Conservation (phyloP, 768 basidiomycete species). For the Russula lepida region DNA sequence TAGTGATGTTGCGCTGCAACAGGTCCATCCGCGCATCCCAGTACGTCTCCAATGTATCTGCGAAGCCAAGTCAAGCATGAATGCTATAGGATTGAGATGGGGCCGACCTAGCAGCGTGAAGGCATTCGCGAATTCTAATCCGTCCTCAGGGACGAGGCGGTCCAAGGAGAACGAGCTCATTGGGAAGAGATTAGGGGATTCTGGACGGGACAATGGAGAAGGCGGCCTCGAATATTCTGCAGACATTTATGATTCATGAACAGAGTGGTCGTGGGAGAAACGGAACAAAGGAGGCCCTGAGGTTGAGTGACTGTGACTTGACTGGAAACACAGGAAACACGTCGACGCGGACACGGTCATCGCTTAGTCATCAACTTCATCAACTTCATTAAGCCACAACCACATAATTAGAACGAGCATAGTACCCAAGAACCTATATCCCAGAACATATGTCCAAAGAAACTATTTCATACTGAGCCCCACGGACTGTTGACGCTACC, state of each 20-base stretch:
- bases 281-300: not conserved
- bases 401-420: not conserved
- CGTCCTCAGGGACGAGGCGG: slow-evolving; percentile 65
- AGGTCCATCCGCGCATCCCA: slow-evolving; percentile 87
- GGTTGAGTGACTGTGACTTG: not conserved
- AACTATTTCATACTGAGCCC: slow-evolving; percentile 5
- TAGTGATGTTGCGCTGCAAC: slow-evolving; percentile 76
- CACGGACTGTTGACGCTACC: slow-evolving; percentile 8
- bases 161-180: slow-evolving; percentile 59
- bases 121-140: slow-evolving; percentile 68
- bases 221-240: slow-evolving; percentile 30
- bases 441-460: not conserved
- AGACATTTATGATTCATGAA: slow-evolving; percentile 21
- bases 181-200: slow-evolving; percentile 24
- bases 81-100: not conserved
- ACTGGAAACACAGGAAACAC: not conserved
- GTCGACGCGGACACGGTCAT: not conserved
- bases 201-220: slow-evolving; percentile 28
- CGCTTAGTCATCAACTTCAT: slow-evolving; percentile 12
- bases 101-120: slow-evolving; percentile 73
- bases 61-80: slow-evolving; percentile 2
- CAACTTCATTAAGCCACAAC: not conserved
- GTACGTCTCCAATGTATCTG: slow-evolving; percentile 92
- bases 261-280: slow-evolving; percentile 11
- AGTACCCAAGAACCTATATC: not conserved